Conservation (phyloP, 768 basidiomycete genomes). For the Amanita molliuscula region DNA sequence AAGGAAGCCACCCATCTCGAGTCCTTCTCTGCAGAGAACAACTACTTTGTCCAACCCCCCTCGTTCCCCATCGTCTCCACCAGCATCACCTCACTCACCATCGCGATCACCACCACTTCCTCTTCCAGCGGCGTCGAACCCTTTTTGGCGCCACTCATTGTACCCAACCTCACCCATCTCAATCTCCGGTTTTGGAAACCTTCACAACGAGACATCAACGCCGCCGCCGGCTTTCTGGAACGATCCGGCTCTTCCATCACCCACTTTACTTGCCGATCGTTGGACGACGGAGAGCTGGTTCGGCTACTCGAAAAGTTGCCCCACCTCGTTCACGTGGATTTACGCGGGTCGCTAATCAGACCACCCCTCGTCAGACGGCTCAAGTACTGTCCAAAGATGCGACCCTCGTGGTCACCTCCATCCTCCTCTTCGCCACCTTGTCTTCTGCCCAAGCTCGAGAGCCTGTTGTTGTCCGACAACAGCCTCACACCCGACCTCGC, state of each 20-base stretch:
- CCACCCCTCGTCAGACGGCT: not conserved
- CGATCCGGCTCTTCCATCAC: not conserved
- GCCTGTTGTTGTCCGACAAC: not conserved
- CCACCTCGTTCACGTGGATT: not conserved
- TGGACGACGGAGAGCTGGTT: not conserved
- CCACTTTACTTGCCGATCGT: not conserved
- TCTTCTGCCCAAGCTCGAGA: conserved; percentile 1
- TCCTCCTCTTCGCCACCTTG: not conserved
- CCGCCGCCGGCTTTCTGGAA: not conserved
- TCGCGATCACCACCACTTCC: not conserved
- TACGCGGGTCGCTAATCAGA: conserved; percentile 1
- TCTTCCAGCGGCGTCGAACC: not conserved
- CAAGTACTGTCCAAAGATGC: not conserved
- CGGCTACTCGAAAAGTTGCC: conserved; percentile 2
- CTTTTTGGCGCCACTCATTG: not conserved
- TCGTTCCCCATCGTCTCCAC: not conserved
- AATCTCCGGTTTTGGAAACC: not conserved
- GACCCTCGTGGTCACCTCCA: not conserved
- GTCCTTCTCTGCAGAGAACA: not conserved
- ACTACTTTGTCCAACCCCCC: not conserved
- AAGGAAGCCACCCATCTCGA: not conserved
- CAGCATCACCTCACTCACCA: conserved; percentile 1
- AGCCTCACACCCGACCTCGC: not conserved
- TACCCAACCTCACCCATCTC: not conserved
- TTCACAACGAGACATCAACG: not conserved